Evolutionary conservation across 805 yeast species (phyloP).

Genomic region (Candida sanyiensis): DNA sequence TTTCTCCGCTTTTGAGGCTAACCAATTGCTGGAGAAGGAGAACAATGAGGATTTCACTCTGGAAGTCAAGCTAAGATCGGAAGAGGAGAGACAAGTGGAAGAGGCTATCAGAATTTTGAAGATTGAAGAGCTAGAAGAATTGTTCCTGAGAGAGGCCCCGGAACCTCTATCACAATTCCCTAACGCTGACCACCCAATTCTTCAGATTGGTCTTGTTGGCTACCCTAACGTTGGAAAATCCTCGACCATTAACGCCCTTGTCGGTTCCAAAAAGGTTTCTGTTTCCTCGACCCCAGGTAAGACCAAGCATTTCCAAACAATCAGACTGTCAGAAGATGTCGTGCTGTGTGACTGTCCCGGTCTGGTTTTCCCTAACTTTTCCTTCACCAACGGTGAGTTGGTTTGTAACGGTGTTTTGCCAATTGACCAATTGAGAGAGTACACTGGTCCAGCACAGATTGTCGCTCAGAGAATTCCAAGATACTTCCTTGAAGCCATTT

Average conservation of each 20-base stretch:
- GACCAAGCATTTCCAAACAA: slow-evolving; percentile 98
- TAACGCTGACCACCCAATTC: slow-evolving; percentile 55
- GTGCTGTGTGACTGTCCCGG: slow-evolving; percentile 98
- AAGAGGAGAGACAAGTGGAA: slow-evolving; percentile 30
- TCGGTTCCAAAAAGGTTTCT: slow-evolving; percentile 95
- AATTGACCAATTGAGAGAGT: slow-evolving; percentile 92
- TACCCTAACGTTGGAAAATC: slow-evolving; percentile 97
- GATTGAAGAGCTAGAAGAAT: slow-evolving; percentile 77
- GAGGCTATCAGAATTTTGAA: slow-evolving; percentile 62
- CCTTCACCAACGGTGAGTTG: slow-evolving; percentile 91
- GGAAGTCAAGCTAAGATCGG: slow-evolving; percentile 13
- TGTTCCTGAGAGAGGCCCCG: slow-evolving; percentile 79
- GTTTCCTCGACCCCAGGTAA: slow-evolving; percentile 99
- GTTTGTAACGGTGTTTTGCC: slow-evolving; percentile 99
- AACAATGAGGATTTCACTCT: slow-evolving; percentile 25
- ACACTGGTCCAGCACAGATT: slow-evolving; percentile 79
- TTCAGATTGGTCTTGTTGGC: slow-evolving; percentile 94
- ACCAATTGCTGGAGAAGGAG: slow-evolving; percentile 64
- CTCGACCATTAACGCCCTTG: slow-evolving; percentile 94
- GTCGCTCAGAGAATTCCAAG: slow-evolving; percentile 89
- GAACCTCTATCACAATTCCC: slow-evolving; percentile 46
- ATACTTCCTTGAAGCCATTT: slow-evolving; percentile 79
- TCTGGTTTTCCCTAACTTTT: slow-evolving; percentile 95
- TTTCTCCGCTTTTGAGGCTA: slow-evolving; percentile 86
- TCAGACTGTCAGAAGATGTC: slow-evolving; percentile 73